A percentile compares a stretch with the other conserved stretches of the same genome.
These are phyloP conservation scores for Lichtheimia ramosa DNA, from an alignment of 371 early-diverging fungal genomes.

Conservation along the genomic window DNA sequence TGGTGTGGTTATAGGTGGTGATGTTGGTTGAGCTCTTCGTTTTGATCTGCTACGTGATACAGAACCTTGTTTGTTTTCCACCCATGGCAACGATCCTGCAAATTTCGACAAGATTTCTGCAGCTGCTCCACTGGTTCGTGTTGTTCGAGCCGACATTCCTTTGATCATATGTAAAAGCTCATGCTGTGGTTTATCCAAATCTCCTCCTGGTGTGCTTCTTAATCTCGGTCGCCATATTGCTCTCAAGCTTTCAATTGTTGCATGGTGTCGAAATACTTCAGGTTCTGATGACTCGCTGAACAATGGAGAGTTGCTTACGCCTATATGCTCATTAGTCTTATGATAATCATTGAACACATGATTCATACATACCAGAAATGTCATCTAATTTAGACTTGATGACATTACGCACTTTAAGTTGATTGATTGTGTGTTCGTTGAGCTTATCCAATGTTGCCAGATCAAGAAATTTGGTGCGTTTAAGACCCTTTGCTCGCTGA, in stretches of 20 bases:
- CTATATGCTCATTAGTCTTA: background rate
- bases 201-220: conserved; percentile 19
- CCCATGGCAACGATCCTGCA: conserved; percentile 36
- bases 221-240: conserved; percentile 61
- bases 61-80: conserved; percentile 8
- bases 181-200: conserved; percentile 19
- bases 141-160: conserved; percentile 34
- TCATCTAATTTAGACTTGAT: conserved; percentile 67
- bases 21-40: background rate
- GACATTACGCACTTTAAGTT: conserved; percentile 56
- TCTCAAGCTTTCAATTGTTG: conserved; percentile 56
- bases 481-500: conserved; percentile 44
- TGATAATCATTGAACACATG: no score
- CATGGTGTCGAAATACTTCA: conserved; percentile 60
- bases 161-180: conserved; percentile 37
- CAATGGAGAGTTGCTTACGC: conserved; percentile 44
- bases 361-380: conserved; percentile 45
- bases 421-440: conserved; percentile 34
- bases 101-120: conserved; percentile 42
- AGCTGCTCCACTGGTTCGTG: conserved; percentile 44
- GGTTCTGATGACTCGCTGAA: conserved; percentile 56
- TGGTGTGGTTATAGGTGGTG: background rate
- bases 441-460: conserved; percentile 40
- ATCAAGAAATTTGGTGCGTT: conserved; percentile 33
- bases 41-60: background rate